Evolutionary conservation across 805 yeast genomes (phyloP), one percentile per base, ranked within the genome.

Genomic region (Tetrapisispora taiwanensis): DNA sequence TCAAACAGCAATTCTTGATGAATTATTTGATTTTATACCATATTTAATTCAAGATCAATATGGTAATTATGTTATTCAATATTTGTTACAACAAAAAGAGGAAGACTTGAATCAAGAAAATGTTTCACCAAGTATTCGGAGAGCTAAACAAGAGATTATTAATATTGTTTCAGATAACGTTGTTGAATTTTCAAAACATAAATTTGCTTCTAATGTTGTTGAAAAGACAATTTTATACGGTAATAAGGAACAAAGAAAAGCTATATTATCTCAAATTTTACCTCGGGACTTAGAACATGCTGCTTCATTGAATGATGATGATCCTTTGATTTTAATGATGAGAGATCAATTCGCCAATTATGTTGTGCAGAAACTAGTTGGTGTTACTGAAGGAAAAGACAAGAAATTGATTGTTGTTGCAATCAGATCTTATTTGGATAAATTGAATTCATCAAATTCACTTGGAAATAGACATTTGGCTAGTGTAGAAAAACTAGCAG

Each of bases 341-440:
- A 86, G 86, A 60, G 99, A 92, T 63, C 97, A 92, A 62, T 92
- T 83, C 67, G 99, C 97, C 20, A 92, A 92, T 64, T 92, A 92
- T 60, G 99, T 92, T 39, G 87, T 92, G 41, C 99, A 92, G 64
- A 89, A 90, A 62, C 73, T 92, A 54, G 89, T 92, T 35, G 95
- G 86, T 49, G 82, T 84, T 3, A 75, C 89, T 33, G 77, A 76
- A 48, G 83, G 83, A 38, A 72, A 72, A 30, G 84, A 84, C 55
- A 81, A 84, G 64, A 78, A 71, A 41, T 61, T 78, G 27, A 71
- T 92, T 48, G 86, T 88, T 41, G 69, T 74, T 46, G 81, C 83
- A 53, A 84, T 90, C 50, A 77, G 81, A 65, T 86, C 85, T 42
- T 89, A 85, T 57, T 71, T 90, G 64, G 81, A 82, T 52, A 76